Conservation (phyloP, 73 alveolate genomes). For the Loxodes magnus region DNA sequence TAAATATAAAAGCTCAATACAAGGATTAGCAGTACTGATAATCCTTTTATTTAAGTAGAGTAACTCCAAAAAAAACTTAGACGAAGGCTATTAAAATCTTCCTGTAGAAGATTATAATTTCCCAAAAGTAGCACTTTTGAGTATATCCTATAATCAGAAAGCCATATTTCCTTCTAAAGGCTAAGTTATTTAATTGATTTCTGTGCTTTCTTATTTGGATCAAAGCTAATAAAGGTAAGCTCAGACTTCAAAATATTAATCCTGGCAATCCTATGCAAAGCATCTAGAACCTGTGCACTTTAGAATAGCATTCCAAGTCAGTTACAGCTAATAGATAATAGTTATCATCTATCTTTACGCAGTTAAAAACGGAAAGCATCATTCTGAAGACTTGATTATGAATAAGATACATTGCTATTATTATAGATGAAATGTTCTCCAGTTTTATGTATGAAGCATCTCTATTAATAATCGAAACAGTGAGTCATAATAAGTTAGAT, state of each 20-base stretch:
- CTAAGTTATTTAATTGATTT: neutral
- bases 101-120: constrained; percentile 41
- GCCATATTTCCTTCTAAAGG: constrained; percentile 39
- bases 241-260: constrained; percentile 14
- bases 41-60: neutral
- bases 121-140: constrained; percentile 39
- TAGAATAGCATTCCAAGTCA: constrained; percentile 24
- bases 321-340: constrained; percentile 17
- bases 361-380: constrained; percentile 39
- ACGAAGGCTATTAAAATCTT: constrained; percentile 20
- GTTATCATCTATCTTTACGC: constrained; percentile 36
- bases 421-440: constrained; percentile 25
- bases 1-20: neutral
- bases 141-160: constrained; percentile 45
- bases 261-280: constrained; percentile 34
- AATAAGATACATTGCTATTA: constrained; percentile 29
- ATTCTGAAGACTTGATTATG: constrained; percentile 36
- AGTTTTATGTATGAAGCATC: constrained; percentile 15
- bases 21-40: neutral
- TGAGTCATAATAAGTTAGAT: constrained; percentile 15
- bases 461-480: constrained; percentile 7
- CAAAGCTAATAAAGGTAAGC: neutral
- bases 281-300: constrained; percentile 4
- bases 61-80: constrained; percentile 18
- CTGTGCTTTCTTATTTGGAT: neutral